These are phyloP conservation scores for Coemansia sp. DNA, from an alignment of 192 early-diverging fungal species.

Conservation along the genomic window DNA sequence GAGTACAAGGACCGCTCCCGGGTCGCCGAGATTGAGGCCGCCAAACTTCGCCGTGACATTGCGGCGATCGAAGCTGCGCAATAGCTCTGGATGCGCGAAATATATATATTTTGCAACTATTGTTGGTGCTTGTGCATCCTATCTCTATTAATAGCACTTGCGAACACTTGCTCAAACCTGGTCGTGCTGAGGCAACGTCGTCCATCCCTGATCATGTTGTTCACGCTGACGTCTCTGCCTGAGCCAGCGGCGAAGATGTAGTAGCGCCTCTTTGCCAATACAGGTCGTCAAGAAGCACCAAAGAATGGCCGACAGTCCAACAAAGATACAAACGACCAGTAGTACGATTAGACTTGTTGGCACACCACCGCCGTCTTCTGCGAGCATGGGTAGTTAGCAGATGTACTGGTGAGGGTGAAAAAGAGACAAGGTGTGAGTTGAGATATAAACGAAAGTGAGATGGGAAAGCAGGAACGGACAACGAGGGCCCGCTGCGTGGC, in stretches of 20 bases:
- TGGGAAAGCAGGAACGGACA: not conserved
- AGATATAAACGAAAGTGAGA: not conserved
- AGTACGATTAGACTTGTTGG: slow-evolving; percentile 42
- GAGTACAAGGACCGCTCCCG: slow-evolving; percentile 51
- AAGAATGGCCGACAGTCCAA: slow-evolving; percentile 36
- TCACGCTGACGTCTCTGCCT: slow-evolving; percentile 19
- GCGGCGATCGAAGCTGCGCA: slow-evolving; percentile 40
- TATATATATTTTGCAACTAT: not conserved
- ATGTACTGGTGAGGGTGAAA: not conserved
- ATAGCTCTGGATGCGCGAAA: not conserved
- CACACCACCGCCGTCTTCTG: slow-evolving; percentile 2
- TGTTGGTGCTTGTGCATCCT: not conserved
- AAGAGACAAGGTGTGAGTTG: not conserved
- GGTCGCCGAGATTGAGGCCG: slow-evolving; percentile 51
- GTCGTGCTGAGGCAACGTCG: slow-evolving; percentile 21
- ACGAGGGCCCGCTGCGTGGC: not conserved
- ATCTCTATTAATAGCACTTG: not conserved
- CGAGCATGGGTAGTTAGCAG: not conserved
- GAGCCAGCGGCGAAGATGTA: slow-evolving; percentile 39
- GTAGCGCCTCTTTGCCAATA: slow-evolving; percentile 33
- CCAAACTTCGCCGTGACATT: slow-evolving; percentile 52
- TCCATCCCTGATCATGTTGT: slow-evolving; percentile 15
- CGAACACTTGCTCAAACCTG: slow-evolving; percentile 4
- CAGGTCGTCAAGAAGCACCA: slow-evolving; percentile 57
- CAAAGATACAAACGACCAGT: slow-evolving; percentile 39